A percentile compares a stretch with the other conserved stretches of the same genome.
Conservation (phyloP, 176 grass and related monocot species). For the Poa pratensis region DNA sequence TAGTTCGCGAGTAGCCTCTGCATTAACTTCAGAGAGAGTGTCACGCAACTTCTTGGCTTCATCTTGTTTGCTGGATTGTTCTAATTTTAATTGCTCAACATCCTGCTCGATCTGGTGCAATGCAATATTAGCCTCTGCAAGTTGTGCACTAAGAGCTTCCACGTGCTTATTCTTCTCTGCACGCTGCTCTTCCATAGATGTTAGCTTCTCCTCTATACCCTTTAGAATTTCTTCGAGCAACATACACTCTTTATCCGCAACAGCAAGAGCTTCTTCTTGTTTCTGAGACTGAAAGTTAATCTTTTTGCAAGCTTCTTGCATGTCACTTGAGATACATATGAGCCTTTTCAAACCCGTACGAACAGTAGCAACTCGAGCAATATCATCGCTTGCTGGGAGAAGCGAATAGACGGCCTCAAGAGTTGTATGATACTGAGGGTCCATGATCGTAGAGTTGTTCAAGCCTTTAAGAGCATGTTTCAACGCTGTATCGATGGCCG, state of each 20-base stretch:
- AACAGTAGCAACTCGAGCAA: neutral
- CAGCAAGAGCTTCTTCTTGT: neutral
- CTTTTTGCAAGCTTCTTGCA: neutral
- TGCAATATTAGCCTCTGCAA: neutral
- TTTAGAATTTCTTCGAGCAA: neutral
- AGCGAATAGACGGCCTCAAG: neutral
- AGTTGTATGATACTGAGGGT: neutral
- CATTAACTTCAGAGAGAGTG: neutral
- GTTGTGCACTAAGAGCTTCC: neutral
- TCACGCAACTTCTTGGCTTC: neutral
- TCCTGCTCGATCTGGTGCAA: neutral
- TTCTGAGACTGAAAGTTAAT: neutral
- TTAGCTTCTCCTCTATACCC: neutral
- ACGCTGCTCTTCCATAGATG: neutral
- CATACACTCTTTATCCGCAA: neutral
- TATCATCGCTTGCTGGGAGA: neutral
- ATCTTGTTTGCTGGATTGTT: neutral
- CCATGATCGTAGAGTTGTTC: neutral
- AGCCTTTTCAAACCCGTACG: neutral
- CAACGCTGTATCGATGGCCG: neutral
- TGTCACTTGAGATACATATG: neutral
- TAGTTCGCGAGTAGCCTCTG: neutral
- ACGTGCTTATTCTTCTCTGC: neutral
- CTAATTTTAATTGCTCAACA: neutral
- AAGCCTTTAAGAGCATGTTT: neutral